Conservation (phyloP, 1,284 basidiomycete genomes). For the Rhodotorula sp. region DNA sequence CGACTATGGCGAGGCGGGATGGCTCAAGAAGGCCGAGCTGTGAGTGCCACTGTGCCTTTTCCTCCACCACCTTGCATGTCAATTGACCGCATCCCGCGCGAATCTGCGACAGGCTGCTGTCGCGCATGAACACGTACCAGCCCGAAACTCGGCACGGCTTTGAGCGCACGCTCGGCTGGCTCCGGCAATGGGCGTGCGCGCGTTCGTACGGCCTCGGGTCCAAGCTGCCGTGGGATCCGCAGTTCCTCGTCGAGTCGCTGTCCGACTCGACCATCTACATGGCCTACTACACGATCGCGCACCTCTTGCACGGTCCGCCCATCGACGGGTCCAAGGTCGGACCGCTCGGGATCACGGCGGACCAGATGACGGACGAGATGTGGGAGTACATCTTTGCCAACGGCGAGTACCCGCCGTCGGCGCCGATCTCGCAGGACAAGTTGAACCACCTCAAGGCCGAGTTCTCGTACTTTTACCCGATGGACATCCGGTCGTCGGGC, state of each 20-base stretch:
- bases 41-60: slow-evolving; percentile 50
- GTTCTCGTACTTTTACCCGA: slow-evolving; percentile 94
- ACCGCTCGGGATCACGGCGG: slow-evolving; percentile 76
- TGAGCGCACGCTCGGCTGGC: slow-evolving; percentile 87
- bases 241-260: slow-evolving; percentile 93
- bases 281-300: slow-evolving; percentile 94
- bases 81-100: too few species aligned
- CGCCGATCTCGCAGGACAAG: slow-evolving; percentile 67
- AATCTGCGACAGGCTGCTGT: slow-evolving; percentile 61
- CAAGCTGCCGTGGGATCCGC: slow-evolving; percentile 92
- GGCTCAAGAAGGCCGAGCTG: slow-evolving; percentile 84
- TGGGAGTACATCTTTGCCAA: slow-evolving; percentile 92
- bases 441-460: slow-evolving; percentile 82
- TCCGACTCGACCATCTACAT: slow-evolving; percentile 99
- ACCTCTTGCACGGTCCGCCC: slow-evolving; percentile 76
- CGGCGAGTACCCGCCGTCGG: slow-evolving; percentile 68
- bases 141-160: slow-evolving; percentile 87
- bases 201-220: slow-evolving; percentile 95
- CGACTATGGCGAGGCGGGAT: slow-evolving; percentile 88
- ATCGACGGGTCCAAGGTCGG: slow-evolving; percentile 78
- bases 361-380: slow-evolving; percentile 94
- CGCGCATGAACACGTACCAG: slow-evolving; percentile 85
- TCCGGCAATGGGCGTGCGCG: slow-evolving; percentile 99
- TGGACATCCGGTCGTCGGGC: slow-evolving; percentile 97
- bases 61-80: too few species aligned